Evolutionary conservation across 2,329 filamentous ascomycete species (phyloP).

Genomic region (Septoria linicola): DNA sequence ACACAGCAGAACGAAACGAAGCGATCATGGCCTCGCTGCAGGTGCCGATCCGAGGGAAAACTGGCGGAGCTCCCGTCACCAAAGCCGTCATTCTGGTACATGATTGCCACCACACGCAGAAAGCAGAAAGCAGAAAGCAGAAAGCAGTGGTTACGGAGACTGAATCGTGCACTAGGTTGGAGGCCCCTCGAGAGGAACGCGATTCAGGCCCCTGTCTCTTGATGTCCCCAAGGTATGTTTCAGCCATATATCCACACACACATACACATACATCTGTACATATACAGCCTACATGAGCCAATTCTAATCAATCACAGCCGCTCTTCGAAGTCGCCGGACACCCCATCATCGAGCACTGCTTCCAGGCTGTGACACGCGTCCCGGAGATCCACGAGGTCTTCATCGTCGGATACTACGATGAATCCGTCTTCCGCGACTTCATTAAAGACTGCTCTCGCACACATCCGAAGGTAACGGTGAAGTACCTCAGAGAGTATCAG

Average conservation of each 20-base stretch:
- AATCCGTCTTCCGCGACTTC: constrained; percentile 94
- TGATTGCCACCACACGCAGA: neutral
- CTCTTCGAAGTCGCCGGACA: constrained; percentile 98
- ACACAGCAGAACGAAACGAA: neutral
- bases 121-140: no score
- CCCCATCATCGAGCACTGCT: constrained; percentile 97
- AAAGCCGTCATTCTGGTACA: constrained; percentile 93
- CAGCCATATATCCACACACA: constrained; percentile 24
- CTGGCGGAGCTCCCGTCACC: constrained; percentile 59
- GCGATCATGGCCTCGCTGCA: constrained; percentile 31
- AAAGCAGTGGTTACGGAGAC: no score
- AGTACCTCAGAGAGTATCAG: constrained; percentile 96
- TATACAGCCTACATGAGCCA: no score
- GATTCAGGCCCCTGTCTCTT: constrained; percentile 90
- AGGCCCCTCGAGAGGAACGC: constrained; percentile 89
- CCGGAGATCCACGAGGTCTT: constrained; percentile 93
- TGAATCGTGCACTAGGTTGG: constrained; percentile 65
- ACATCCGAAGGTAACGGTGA: constrained; percentile 85
- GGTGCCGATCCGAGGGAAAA: constrained; percentile 35
- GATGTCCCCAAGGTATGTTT: constrained; percentile 83
- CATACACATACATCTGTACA: no score
- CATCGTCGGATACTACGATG: constrained; percentile 98
- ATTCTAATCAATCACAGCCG: constrained; percentile 56
- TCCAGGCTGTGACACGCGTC: constrained; percentile 86
- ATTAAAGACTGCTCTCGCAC: constrained; percentile 85